Percentiles rank a stretch among this genome's conserved stretches.
These are phyloP conservation scores for Scheffersomyces lignicola DNA, from an alignment of 1,139 yeast genomes.

Conservation along the genomic window DNA sequence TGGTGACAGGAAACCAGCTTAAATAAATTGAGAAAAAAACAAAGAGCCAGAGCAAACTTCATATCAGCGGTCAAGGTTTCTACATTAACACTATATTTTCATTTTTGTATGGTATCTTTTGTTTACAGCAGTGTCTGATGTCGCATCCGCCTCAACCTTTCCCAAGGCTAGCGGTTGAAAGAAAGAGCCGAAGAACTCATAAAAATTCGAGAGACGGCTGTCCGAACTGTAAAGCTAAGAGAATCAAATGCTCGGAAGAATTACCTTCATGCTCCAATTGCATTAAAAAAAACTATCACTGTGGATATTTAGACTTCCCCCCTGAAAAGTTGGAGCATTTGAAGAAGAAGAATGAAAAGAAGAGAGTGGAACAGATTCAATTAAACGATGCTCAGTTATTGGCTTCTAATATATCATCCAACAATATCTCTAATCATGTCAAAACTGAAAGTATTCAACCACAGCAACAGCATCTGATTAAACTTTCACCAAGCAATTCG, in stretches of 20 bases:
- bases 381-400: not conserved
- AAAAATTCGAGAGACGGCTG: constrained; percentile 49
- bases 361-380: constrained; percentile 11
- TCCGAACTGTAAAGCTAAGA: constrained; percentile 45
- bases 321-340: constrained; percentile 35
- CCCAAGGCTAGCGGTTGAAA: constrained; percentile 20
- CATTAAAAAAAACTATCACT: constrained; percentile 35
- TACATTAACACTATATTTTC: too few species aligned
- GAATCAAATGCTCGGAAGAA: constrained; percentile 48
- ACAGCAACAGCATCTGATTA: not conserved
- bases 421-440: not conserved
- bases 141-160: not conserved
- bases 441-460: not conserved
- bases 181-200: constrained; percentile 45
- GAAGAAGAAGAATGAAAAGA: constrained; percentile 32
- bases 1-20: too few species aligned
- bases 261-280: constrained; percentile 45
- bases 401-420: not conserved
- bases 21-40: too few species aligned
- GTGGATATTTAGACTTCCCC: constrained; percentile 47
- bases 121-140: too few species aligned
- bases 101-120: too few species aligned
- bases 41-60: too few species aligned
- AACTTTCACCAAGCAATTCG: not conserved
- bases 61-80: too few species aligned